Base-by-base conservation (phyloP, 345 rosid species). In the Camelina hispida region DNA sequence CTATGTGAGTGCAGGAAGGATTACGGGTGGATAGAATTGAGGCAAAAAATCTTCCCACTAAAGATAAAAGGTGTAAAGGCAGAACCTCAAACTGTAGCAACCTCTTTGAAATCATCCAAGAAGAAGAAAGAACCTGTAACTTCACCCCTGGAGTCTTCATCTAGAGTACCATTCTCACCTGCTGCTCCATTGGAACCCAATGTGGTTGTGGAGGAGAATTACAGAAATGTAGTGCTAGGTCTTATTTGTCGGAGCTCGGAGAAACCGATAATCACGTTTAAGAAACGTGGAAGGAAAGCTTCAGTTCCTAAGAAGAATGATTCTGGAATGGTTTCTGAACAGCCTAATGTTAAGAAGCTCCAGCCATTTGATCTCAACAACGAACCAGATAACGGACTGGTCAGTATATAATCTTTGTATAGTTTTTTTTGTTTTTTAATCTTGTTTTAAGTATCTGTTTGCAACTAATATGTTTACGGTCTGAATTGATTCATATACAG, bases 371-470 rank as follows among this genome's bases (percentile, higher is more conserved):
- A 42, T 16, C 35, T 14, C 54, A 73, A 75, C 66, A 42, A 60
- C 69, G 70, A 71, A 53, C 80, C 55, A 70, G 46, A 30, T 43
- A 61, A 53, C 37, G 61, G 28, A 62, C 75, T 71, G 87, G 88
- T 84, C 74, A 81, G 75, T 69, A 10, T 69, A 10, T 54, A 20
- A 32, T 48, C 23, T 46, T 3, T 46, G 15, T 17, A 46, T 9
- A 47, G 2, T 47, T 6, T 2, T 16, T 23, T 17, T 40, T 30
- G 3, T 25, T 22, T 22, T 22, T 22, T 22, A 1, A 55, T 16
- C 16, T 4, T 47, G 15, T 23, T 47, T 47, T 11, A 13, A 32
- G 5, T 47, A 16, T 65, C n/a, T 51, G 23, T 67, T 51, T 59
- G 11, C 12, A 18, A 23, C 20, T 28, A 20, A 18, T 28, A 18